phyloP scores from a whole-genome alignment of 371 early-diverging fungal species.

The Apophysomyces variabilis region DNA sequence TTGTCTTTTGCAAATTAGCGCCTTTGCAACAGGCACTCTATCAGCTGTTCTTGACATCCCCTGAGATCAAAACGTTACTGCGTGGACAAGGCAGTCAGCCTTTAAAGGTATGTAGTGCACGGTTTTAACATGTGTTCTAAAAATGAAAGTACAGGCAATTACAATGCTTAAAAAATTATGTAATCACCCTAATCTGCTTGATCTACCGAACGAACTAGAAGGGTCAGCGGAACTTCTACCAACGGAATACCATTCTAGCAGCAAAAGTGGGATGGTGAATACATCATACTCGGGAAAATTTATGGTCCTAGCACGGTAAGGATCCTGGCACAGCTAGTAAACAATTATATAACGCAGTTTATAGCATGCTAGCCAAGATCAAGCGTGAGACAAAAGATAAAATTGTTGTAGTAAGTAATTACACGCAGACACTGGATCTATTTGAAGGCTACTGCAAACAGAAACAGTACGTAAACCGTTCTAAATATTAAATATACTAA shows the following conservation, averaged over 20 bases:
- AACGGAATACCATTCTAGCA: constrained; percentile 32
- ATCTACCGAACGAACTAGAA: constrained; percentile 70
- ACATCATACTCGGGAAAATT: constrained; percentile 91
- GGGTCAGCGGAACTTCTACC: constrained; percentile 71
- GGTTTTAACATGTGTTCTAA: neutral
- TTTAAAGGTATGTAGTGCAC: constrained; percentile 54
- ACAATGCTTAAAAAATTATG: constrained; percentile 93
- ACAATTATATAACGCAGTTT: constrained; percentile 32
- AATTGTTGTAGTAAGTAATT: constrained; percentile 96
- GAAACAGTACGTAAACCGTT: constrained; percentile 55
- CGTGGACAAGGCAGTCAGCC: constrained; percentile 69
- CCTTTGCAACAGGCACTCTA: constrained; percentile 84
- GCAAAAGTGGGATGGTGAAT: constrained; percentile 51
- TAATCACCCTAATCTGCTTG: constrained; percentile 90
- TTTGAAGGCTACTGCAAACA: constrained; percentile 87
- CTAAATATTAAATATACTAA: neutral
- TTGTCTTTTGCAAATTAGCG: constrained; percentile 91
- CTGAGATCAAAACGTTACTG: constrained; percentile 75
- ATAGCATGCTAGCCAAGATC: constrained; percentile 68
- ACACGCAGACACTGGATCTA: constrained; percentile 96
- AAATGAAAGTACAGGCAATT: constrained; percentile 62
- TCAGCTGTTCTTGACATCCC: constrained; percentile 75
- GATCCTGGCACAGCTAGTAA: constrained; percentile 16
- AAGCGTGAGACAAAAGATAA: constrained; percentile 85
- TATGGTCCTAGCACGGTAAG: constrained; percentile 74